These are phyloP conservation scores for Grigorovia transvaalensis DNA, from an alignment of 805 yeast genomes.

Conservation along the genomic window DNA sequence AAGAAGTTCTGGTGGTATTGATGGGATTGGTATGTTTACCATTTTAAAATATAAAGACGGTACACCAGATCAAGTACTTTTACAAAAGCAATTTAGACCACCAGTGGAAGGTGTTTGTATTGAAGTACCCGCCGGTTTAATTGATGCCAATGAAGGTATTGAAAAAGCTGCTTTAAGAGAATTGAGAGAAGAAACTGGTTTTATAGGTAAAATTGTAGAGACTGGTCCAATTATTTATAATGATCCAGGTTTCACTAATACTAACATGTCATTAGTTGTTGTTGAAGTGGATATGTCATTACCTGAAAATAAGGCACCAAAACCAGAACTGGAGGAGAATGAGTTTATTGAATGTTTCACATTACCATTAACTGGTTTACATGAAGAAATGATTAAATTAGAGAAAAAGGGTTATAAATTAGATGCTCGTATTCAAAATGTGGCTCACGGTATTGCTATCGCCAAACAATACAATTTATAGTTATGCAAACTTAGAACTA, in stretches of 20 bases:
- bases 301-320: constrained; percentile 57
- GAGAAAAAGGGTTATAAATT: constrained; percentile 58
- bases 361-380: constrained; percentile 51
- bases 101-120: constrained; percentile 83
- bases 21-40: constrained; percentile 88
- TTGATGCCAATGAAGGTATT: constrained; percentile 73
- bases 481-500: neutral
- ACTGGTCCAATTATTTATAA: constrained; percentile 45
- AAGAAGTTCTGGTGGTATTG: constrained; percentile 47
- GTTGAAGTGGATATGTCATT: constrained; percentile 64
- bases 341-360: constrained; percentile 88
- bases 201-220: constrained; percentile 51
- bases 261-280: constrained; percentile 70
- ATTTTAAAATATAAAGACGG: constrained; percentile 41
- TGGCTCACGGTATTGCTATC: constrained; percentile 69
- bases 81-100: constrained; percentile 89
- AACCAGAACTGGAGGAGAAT: constrained; percentile 71
- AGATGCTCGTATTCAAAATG: constrained; percentile 81
- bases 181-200: constrained; percentile 87
- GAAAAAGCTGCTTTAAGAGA: constrained; percentile 82
- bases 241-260: constrained; percentile 87
- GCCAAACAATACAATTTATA: constrained; percentile 32
- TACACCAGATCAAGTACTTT: constrained; percentile 43
- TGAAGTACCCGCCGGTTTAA: constrained; percentile 91
- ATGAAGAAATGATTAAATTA: constrained; percentile 42